Conservation (phyloP, 331 rosid species). For the Pyracantha coccinea region DNA sequence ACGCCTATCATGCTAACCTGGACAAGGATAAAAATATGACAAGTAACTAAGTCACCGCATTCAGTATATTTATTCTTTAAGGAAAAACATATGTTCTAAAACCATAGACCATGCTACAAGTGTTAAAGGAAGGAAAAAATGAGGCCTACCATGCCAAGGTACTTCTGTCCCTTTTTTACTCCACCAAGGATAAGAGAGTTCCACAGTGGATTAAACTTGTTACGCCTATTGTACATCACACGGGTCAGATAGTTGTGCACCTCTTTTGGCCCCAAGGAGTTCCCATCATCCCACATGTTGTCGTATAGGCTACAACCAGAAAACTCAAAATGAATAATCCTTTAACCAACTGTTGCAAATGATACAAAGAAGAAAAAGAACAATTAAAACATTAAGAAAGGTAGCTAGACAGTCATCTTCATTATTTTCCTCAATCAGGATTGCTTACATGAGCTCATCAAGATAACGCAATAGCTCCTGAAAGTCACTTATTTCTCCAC, state of each 20-base stretch:
- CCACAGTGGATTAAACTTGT: conserved; percentile 81
- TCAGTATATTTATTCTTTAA: no score
- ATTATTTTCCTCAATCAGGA: not conserved
- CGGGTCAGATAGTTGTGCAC: conserved; percentile 69
- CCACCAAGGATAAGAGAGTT: conserved; percentile 81
- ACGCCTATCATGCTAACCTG: conserved; percentile 92
- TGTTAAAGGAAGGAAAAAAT: not conserved
- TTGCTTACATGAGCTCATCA: conserved; percentile 62
- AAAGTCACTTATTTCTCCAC: conserved; percentile 86
- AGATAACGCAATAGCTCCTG: conserved; percentile 70
- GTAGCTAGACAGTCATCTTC: not conserved
- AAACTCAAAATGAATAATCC: conserved; percentile 23
- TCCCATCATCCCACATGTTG: conserved; percentile 97
- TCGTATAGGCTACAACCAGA: conserved; percentile 54
- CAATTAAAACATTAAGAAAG: not conserved
- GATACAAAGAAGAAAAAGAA: not conserved
- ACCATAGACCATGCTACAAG: not conserved
- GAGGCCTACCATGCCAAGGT: conserved; percentile 60
- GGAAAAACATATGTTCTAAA: not conserved
- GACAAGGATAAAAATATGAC: not conserved
- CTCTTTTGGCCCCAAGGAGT: conserved; percentile 83
- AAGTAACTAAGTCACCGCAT: not conserved
- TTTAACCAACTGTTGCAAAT: not conserved
- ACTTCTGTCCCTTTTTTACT: conserved; percentile 53
- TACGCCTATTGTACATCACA: conserved; percentile 66